Evolutionary conservation across 768 basidiomycete species (phyloP).

Genomic region (Boletus rubroflammeus): DNA sequence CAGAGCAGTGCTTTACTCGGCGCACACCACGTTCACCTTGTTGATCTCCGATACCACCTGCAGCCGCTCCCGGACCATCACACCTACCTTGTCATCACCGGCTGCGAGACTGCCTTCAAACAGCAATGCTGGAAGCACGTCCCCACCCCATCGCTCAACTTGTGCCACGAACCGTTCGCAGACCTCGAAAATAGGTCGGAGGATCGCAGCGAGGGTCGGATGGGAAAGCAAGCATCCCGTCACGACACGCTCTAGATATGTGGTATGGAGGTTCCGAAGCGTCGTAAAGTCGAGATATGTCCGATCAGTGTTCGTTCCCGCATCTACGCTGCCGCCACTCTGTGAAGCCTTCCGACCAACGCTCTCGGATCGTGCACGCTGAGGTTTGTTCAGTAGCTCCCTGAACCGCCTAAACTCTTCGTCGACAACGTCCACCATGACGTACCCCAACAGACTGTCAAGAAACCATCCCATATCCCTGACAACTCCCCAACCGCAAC

Average conservation of each 20-base stretch:
- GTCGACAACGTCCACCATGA: constrained; percentile 89
- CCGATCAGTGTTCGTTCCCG: constrained; percentile 22
- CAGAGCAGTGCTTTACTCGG: neutral
- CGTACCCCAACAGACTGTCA: constrained; percentile 76
- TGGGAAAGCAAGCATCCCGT: constrained; percentile 80
- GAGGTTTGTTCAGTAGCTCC: constrained; percentile 42
- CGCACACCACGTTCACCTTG: constrained; percentile 44
- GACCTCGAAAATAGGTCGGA: constrained; percentile 73
- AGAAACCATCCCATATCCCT: constrained; percentile 91
- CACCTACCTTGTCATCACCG: constrained; percentile 58
- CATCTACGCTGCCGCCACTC: constrained; percentile 8
- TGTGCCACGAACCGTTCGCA: constrained; percentile 87
- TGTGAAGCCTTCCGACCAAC: constrained; percentile 10
- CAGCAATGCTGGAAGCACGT: constrained; percentile 78
- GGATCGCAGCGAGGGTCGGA: constrained; percentile 51
- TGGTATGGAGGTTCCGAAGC: constrained; percentile 75
- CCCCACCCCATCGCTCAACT: constrained; percentile 90
- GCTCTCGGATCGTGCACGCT: constrained; percentile 20
- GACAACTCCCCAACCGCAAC: constrained; percentile 84
- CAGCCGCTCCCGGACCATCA: constrained; percentile 69
- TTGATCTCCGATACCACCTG: constrained; percentile 70
- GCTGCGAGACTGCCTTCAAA: constrained; percentile 71
- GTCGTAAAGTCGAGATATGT: constrained; percentile 78
- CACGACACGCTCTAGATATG: constrained; percentile 73
- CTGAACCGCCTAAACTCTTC: constrained; percentile 75